Evolutionary conservation across 192 early-diverging fungal genomes (phyloP), one percentile per base, ranked within the genome.

Genomic region (Obelidium mucronatum): DNA sequence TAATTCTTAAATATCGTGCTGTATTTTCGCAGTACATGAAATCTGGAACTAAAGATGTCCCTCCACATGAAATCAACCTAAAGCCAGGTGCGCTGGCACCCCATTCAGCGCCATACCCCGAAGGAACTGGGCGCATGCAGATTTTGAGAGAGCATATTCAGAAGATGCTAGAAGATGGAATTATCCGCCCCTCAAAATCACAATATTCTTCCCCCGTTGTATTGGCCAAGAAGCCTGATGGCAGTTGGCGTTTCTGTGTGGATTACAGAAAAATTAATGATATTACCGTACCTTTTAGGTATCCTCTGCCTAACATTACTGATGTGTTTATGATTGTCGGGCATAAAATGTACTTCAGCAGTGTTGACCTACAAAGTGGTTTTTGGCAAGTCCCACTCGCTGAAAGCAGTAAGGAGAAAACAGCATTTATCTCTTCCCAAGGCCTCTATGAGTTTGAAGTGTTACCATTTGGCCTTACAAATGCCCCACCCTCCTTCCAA

Each of bases 261-360:
- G 84, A 88, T 56, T 90, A 84, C 58, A 65, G 84, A 35, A 80
- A 76, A 13, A 56, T 91, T 1, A 90, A 89, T 64, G 54, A 30
- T 13, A 31, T 78, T 0, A 89, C 86, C 0, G 70, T 78, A 3
- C 40, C 78, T 52, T 77, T 90, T 59, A 67, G 61, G 13, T 86
- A 86, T 67, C 85, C 87, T 2, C 44, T 90, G 0, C 88, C 89
- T 1, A 22, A 67, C 11, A 87, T 89, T 24, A 79, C 86, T 6
- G 80, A 89, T 1, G 13, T 78, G 1, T 62, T 89, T 26, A 80
- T 77, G 19, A 51, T 56, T 0, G 64, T 86, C 0, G 35, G 74
- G 34, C 78, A 77, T 8, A 51, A 79, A 2, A 3, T 39, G 2
- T 13, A 67, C 13, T 89, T 83, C 76, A 78, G 80, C 0, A 83